A percentile compares a stretch with the other conserved stretches of the same genome.
phyloP scores from a whole-genome alignment of 2,329 filamentous ascomycete genomes.

The Fusarium nelsonii region DNA sequence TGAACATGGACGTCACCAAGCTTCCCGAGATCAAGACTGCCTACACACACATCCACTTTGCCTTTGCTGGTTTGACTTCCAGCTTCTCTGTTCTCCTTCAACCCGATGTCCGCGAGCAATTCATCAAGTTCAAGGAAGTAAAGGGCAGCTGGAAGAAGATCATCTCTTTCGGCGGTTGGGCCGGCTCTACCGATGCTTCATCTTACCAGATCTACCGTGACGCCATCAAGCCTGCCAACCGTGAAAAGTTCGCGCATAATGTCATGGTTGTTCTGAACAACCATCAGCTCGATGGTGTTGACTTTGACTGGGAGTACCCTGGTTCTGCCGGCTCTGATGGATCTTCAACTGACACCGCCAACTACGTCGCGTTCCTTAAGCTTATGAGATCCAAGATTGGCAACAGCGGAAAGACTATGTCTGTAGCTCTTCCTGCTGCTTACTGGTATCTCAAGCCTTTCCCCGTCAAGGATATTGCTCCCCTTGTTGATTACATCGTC shows the following conservation, averaged over 20 bases:
- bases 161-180: constrained; percentile 55
- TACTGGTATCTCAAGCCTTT: constrained; percentile 57
- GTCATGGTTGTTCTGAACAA: constrained; percentile 56
- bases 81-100: constrained; percentile 34
- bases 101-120: constrained; percentile 46
- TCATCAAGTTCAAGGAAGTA: constrained; percentile 49
- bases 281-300: constrained; percentile 57
- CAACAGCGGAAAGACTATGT: constrained; percentile 49
- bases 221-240: constrained; percentile 52
- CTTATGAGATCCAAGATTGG: constrained; percentile 47
- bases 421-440: constrained; percentile 55
- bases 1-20: constrained; percentile 49
- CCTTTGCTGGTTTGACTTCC: constrained; percentile 47
- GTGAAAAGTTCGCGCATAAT: constrained; percentile 53
- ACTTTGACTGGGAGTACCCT: constrained; percentile 63
- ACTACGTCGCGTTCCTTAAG: constrained; percentile 54
- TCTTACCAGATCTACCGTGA: constrained; percentile 49
- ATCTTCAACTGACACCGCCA: constrained; percentile 50
- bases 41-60: constrained; percentile 53
- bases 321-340: constrained; percentile 46
- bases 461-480: constrained; percentile 51
- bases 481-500: constrained; percentile 53
- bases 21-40: constrained; percentile 37
- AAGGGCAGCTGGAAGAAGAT: constrained; percentile 50
- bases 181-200: constrained; percentile 46